Evolutionary conservation across 2,329 filamentous ascomycete genomes (phyloP).

Genomic region (Lasiodiplodia sp.): DNA sequence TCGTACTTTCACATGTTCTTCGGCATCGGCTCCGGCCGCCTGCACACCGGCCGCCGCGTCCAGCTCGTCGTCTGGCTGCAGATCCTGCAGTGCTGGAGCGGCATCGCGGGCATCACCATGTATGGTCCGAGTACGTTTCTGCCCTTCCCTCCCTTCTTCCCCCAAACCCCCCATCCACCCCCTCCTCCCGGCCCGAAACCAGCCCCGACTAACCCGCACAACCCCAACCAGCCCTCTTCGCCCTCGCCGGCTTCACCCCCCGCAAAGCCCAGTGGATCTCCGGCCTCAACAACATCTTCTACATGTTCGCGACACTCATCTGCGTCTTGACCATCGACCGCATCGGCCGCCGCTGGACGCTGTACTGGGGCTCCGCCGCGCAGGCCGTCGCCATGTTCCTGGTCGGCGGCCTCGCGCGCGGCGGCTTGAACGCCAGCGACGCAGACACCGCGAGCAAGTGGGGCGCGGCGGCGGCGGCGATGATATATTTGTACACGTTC

Average conservation of each 20-base stretch:
- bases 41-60: constrained; percentile 72
- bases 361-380: constrained; percentile 71
- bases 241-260: constrained; percentile 70
- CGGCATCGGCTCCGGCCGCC: constrained; percentile 67
- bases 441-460: constrained; percentile 58
- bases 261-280: constrained; percentile 51
- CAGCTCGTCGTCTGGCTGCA: constrained; percentile 76
- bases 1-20: constrained; percentile 73
- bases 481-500: constrained; percentile 73
- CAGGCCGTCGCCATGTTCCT: constrained; percentile 73
- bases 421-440: constrained; percentile 57
- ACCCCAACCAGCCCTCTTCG: constrained; percentile 59
- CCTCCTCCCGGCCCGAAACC: too few relatives aligned
- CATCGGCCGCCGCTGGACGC: constrained; percentile 72
- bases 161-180: too few relatives aligned
- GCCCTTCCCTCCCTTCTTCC: too few relatives aligned
- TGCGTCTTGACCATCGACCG: constrained; percentile 74
- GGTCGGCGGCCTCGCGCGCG: constrained; percentile 67
- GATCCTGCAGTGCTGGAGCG: constrained; percentile 74
- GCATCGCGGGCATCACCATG: constrained; percentile 73
- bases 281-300: constrained; percentile 60
- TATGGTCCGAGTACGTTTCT: constrained; percentile 50
- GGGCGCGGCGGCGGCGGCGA: constrained; percentile 70
- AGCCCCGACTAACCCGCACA: too few relatives aligned
- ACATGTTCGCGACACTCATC: constrained; percentile 70